Percentiles rank a stretch among this genome's conserved stretches.
Evolutionary conservation across 2,329 filamentous ascomycete species (phyloP).

Genomic region (Colletotrichum sp.): DNA sequence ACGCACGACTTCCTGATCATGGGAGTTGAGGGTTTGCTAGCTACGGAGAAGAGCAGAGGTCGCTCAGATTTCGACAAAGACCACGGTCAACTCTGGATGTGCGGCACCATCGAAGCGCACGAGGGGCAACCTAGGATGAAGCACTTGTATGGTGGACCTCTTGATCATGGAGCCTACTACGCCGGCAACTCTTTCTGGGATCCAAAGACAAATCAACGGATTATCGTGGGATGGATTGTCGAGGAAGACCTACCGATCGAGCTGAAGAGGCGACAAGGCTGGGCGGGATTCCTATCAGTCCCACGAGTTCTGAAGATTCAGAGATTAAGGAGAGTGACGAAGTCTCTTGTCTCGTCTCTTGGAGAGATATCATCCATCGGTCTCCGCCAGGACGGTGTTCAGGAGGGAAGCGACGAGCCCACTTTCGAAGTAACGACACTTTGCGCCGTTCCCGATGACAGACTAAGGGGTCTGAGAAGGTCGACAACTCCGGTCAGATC

Average conservation of each 20-base stretch:
- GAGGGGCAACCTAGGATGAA: not conserved
- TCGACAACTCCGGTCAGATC: not conserved
- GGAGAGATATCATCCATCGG: not conserved
- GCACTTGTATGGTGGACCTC: not conserved
- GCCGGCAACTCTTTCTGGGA: not conserved
- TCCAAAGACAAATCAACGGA: not conserved
- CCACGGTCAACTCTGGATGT: not conserved
- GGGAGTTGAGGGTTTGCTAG: not conserved
- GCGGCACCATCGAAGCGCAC: not conserved
- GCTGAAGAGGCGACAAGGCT: not conserved
- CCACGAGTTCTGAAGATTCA: not conserved
- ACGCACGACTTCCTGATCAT: not conserved
- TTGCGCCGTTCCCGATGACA: not conserved
- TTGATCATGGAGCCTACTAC: not conserved
- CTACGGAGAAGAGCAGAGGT: not conserved
- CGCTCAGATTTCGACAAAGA: not conserved
- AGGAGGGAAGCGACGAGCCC: not conserved
- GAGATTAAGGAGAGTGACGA: not conserved
- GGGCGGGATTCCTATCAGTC: not conserved
- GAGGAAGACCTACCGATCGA: not conserved
- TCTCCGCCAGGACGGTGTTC: not conserved
- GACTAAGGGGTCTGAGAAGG: not conserved
- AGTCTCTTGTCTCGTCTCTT: not conserved
- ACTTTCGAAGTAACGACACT: not conserved
- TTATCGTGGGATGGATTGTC: not conserved